Evolutionary conservation across 2,329 filamentous ascomycete genomes (phyloP).

Genomic region (Teratosphaeria destructans): DNA sequence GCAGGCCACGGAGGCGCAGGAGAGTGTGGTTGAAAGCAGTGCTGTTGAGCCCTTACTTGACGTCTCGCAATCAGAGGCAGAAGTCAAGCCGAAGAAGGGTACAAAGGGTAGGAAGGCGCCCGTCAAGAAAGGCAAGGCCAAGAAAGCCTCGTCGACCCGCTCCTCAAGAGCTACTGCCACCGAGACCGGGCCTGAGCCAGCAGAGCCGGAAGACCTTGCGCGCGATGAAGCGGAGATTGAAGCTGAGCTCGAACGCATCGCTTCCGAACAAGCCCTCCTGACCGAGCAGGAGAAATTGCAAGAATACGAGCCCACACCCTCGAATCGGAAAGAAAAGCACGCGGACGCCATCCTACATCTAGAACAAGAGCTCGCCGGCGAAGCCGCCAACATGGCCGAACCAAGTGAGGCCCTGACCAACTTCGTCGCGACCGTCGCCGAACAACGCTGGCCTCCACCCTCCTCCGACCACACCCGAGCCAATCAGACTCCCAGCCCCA

Average conservation of each 20-base stretch:
- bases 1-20: conserved; percentile 1
- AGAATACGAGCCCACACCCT: conserved; percentile 28
- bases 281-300: conserved; percentile 21
- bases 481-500: conserved; percentile 14
- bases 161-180: conserved; percentile 15
- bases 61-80: not conserved
- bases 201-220: conserved; percentile 10
- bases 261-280: conserved; percentile 16
- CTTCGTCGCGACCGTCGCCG: conserved; percentile 5
- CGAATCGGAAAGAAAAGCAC: conserved; percentile 9
- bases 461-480: not conserved
- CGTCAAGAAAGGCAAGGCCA: conserved; percentile 19
- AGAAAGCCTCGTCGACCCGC: conserved; percentile 16
- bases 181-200: conserved; percentile 9
- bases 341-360: conserved; percentile 12
- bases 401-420: conserved; percentile 5
- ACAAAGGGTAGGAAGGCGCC: not conserved
- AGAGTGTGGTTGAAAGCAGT: not conserved
- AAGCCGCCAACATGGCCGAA: conserved; percentile 4
- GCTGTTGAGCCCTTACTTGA: not conserved
- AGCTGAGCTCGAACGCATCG: conserved; percentile 22
- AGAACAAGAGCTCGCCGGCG: conserved; percentile 11
- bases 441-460: not conserved
- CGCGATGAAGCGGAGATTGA: conserved; percentile 23
- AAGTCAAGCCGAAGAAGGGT: not conserved